Base-by-base conservation (phyloP, 2,329 filamentous ascomycete genomes). In the Aspergillus sp. region DNA sequence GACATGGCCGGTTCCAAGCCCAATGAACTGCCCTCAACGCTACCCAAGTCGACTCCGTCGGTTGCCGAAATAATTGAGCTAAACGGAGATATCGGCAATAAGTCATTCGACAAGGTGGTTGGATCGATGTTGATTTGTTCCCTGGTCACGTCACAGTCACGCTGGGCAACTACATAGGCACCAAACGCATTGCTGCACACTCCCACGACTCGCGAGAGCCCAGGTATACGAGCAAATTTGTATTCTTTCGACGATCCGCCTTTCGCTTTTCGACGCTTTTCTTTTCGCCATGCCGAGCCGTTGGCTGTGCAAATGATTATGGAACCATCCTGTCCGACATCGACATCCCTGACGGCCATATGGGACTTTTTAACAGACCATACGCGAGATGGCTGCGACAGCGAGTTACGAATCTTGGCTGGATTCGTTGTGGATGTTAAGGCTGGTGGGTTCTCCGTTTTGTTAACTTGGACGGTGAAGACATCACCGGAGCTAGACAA, bases 291-390 rank as follows among this genome's bases (percentile, higher is more conserved):
- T 0, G 97, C 94, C 52, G 91, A 94, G 2, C 95, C 95, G 47
- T 92, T 94, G 60, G 92, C 85, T 0, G 95, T 99, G 65, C 92
- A 94, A 63, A 99, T 87, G 57, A 99, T 96, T 65, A 99, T 91
- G 0, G 93, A 96, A 2, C 93, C 95, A 73, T 98, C 90, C 72
- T 96, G 92, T 42, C 93, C 92, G 3, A 98, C 89, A 62, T 87
- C 90, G 2, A 96, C 91, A 60, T 96, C 96, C 55, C 86, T 85
- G 31, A 91, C 93, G 3, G 92, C 92, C 87, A 89, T 88, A 58
- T 87, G 85, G 59, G 91, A 89, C 71, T 96, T 97, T 66, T 89
- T 89, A 2, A 93, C 88, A 31, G 89, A 91, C 95, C 95, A 99
- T 26, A 97, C 88, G 59, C 91, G 88, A 62, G 91, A 86, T 0